Evolutionary conservation across 495 filamentous ascomycete species (phyloP).

Genomic region (Penicillium crystallinum): DNA sequence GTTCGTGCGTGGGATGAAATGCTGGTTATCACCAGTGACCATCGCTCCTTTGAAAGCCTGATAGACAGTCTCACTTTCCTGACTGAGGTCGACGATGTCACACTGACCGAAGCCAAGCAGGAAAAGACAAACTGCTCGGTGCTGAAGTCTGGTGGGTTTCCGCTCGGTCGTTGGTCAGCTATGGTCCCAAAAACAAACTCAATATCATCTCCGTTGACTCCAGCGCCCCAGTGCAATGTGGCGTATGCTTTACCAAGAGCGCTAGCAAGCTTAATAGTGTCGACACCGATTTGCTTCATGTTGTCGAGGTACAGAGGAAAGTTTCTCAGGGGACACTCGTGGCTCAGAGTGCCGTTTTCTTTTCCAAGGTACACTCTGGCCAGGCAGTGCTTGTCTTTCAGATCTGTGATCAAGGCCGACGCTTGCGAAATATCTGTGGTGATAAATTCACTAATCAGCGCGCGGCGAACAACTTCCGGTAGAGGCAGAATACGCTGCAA

Average conservation of each 20-base stretch:
- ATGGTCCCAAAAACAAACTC: slow-evolving; percentile 12
- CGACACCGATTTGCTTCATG: slow-evolving; percentile 3
- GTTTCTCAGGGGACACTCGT: background rate
- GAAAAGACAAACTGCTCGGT: slow-evolving; percentile 3
- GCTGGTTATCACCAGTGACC: slow-evolving; percentile 13
- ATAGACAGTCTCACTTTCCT: slow-evolving; percentile 7
- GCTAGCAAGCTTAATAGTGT: background rate
- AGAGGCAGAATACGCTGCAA: slow-evolving; percentile 9
- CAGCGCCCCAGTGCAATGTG: slow-evolving; percentile 13
- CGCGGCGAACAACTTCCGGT: slow-evolving; percentile 6
- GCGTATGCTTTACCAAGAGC: slow-evolving; percentile 11
- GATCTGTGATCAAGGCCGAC: background rate
- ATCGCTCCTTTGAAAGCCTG: slow-evolving; percentile 16
- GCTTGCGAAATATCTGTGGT: background rate
- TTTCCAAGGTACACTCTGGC: slow-evolving; percentile 6
- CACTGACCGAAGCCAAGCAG: slow-evolving; percentile 13
- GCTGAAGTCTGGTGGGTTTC: slow-evolving; percentile 2
- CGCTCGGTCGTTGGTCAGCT: background rate
- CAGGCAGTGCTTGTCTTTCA: slow-evolving; percentile 11
- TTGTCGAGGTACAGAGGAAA: slow-evolving; percentile 8
- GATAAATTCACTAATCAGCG: background rate
- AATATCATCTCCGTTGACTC: slow-evolving; percentile 10
- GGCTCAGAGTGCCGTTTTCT: slow-evolving; percentile 28
- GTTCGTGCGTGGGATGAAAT: slow-evolving; percentile 6
- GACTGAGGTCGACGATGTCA: slow-evolving; percentile 4